A percentile compares a stretch with the other conserved stretches of the same genome.
These are phyloP conservation scores for Bertia moriformis DNA, from an alignment of 2,329 filamentous ascomycete genomes.

Conservation along the genomic window DNA sequence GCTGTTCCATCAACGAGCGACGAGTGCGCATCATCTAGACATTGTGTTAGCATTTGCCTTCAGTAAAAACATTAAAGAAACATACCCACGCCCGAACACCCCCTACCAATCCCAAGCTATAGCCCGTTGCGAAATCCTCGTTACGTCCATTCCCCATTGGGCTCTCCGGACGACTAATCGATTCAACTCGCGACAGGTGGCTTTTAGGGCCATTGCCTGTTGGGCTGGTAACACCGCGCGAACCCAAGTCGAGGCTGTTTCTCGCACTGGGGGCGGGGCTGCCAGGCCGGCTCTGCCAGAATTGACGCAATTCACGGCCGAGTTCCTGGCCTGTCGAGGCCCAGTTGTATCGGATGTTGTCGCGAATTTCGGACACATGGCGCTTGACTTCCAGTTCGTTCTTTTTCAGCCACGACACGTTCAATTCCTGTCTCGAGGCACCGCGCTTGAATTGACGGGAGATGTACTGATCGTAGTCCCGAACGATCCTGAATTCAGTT, in stretches of 20 bases:
- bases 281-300: slow-evolving; percentile 78
- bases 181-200: slow-evolving; percentile 11
- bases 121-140: slow-evolving; percentile 84
- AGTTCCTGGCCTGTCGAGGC: slow-evolving; percentile 87
- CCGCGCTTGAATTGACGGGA: slow-evolving; percentile 88
- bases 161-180: neutral
- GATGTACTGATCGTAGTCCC: slow-evolving; percentile 98
- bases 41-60: neutral
- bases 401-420: slow-evolving; percentile 98
- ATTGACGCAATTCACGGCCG: slow-evolving; percentile 75
- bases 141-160: slow-evolving; percentile 15
- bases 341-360: slow-evolving; percentile 94
- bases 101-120: slow-evolving; percentile 79
- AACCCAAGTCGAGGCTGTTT: neutral
- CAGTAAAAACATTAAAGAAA: slow-evolving; percentile 8
- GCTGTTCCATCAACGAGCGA: neutral
- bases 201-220: slow-evolving; percentile 22
- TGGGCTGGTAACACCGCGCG: slow-evolving; percentile 14
- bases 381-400: slow-evolving; percentile 97
- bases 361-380: slow-evolving; percentile 80
- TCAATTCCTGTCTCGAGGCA: slow-evolving; percentile 87
- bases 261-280: slow-evolving; percentile 49
- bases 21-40: neutral
- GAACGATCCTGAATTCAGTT: slow-evolving; percentile 59
- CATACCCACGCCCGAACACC: slow-evolving; percentile 85